Base-by-base conservation (phyloP, 1,284 basidiomycete species). In the Pascua sp. region DNA sequence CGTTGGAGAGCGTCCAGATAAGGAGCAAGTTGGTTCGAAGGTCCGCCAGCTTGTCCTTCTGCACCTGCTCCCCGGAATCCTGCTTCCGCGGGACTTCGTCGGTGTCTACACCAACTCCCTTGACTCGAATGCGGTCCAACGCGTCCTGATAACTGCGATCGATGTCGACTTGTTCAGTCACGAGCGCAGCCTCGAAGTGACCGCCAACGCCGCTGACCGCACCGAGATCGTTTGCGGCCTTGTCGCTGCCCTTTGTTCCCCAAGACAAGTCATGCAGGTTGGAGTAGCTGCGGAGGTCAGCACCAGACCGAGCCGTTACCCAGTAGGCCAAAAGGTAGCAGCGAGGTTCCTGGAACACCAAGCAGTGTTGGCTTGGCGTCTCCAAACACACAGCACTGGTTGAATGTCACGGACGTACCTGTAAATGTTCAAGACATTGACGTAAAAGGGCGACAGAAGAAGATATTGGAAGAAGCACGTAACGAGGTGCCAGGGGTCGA, bases 391-490 rank as follows among this genome's bases (percentile, higher is more conserved):
- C 24, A 32, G 24, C 24, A 32, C 24, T 32, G 24, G 3, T 32
- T 32, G 3, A 32, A 32, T 32, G 24, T 32, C 7, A 32, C 4
- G 24, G 24, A 32, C 24, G 24, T 32, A 32, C 24, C 24, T 32
- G 24, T 54, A 56, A 38, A 61, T 58, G 45, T 60, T 58, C 24
- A 63, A 56, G 53, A 68, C 65, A 42, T 62, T 54, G 15, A 59
- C 44, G 53, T 60, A 55, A 77, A 75, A 72, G 10, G 76, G 73
- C 18, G 58, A 97, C 81, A 78, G 74, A 15, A 98, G 79, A 63
- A 98, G 77, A 73, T 96, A 98, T 57, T 91, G 92, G 8, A 88
- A 63, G 70, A 94, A 94, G 67, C 89, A 91, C 2, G 93, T 98
- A 61, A 97, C 55, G 77, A 96, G 85, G 78, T 95, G 74, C 73